Percentiles rank a stretch among this genome's conserved stretches.
Evolutionary conservation across 2,329 filamentous ascomycete genomes (phyloP).

Genomic region (Alternaria arborescens): DNA sequence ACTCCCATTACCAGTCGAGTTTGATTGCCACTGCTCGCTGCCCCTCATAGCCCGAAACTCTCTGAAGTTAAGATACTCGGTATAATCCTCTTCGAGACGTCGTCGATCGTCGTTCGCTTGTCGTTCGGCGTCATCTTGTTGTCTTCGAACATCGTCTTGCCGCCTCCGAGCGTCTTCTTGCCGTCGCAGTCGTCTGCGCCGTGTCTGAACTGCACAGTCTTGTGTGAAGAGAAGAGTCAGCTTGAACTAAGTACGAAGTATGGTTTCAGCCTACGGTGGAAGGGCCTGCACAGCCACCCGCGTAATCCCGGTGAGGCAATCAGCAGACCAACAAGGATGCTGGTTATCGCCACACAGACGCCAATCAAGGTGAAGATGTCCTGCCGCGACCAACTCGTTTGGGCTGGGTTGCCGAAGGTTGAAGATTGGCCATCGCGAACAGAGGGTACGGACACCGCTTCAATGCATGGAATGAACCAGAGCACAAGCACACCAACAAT

Average conservation of each 20-base stretch:
- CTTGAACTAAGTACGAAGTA: too few species aligned
- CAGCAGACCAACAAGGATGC: background rate
- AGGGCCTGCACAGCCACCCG: background rate
- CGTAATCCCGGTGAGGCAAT: background rate
- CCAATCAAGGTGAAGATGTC: background rate
- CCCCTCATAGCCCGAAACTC: background rate
- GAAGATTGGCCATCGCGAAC: too few species aligned
- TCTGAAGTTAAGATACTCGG: background rate
- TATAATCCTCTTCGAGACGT: background rate
- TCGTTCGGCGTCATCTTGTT: background rate
- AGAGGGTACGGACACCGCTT: too few species aligned
- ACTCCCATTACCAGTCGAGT: background rate
- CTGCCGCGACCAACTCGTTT: background rate
- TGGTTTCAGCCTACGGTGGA: background rate
- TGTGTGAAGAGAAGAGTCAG: too few species aligned
- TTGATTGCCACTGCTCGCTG: too few species aligned
- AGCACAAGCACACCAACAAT: background rate
- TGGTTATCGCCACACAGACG: background rate
- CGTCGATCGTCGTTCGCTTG: background rate
- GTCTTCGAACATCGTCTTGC: too few species aligned
- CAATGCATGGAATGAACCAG: background rate
- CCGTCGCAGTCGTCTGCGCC: background rate
- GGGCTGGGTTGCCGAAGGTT: rapidly evolving
- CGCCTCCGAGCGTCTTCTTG: too few species aligned
- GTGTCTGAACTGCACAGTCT: background rate